Base-by-base conservation (phyloP, 1,284 basidiomycete genomes). In the Pseudozyma sp. region DNA sequence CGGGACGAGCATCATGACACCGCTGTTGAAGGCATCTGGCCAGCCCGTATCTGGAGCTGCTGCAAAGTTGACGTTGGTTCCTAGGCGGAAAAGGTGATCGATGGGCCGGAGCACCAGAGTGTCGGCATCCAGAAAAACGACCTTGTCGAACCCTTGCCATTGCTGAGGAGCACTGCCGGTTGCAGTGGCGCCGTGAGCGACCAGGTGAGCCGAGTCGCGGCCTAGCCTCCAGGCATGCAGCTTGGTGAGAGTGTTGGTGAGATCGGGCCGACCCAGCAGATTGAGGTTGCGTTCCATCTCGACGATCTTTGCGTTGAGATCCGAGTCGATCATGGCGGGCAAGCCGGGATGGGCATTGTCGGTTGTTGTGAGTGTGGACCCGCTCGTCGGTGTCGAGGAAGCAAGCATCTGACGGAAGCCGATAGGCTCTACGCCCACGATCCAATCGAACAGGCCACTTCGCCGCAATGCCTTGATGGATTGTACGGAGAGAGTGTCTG, bases 11-110 rank as follows among this genome's bases (percentile, higher is more conserved):
- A 97, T 93, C 86, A 99, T 89, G 48, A 98, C 90, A 43, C 96
- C 96, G 29, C 94, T 96, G 85, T 98, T 99, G 87, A 99, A 98
- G 66, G 96, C 94, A 85, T 99, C 96, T 42, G 96, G 96, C 96
- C 96, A 99, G 75, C 96, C 96, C 33, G 94, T 92, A 85, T 99
- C 96, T 6, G 96, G 94, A 16, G 90, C 92, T 10, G 96, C 96
- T 44, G 94, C 92, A 75, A 88, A 85, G 39, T 56, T 60, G 7
- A 74, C 56, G 31, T n/a, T 77, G n/a, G 35, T 31, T 1, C 33
- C 37, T 1, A 78, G 57, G 11, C 47, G 42, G 67, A 81, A 81
- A 37, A 81, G 77, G 50, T 80, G 80, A 14, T 77, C 65, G 43
- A 81, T 54, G 10, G 76, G 77, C 9, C 73, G 70, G 52, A 97